Evolutionary conservation across 345 rosid genomes (phyloP), one percentile per base, ranked within the genome.

Genomic region (Arabidopsis suecica): DNA sequence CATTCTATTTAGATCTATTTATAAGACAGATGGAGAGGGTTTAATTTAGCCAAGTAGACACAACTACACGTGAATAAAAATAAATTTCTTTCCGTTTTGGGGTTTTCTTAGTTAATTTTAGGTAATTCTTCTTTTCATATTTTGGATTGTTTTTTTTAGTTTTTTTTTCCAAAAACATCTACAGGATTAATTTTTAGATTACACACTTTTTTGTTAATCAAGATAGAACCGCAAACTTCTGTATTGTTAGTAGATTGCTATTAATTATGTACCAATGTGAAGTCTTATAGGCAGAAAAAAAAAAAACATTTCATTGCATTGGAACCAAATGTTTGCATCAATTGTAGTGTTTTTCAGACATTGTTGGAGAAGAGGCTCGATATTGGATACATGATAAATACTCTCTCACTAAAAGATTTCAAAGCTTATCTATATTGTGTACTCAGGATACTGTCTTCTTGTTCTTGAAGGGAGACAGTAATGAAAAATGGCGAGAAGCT

Each of bases 401-500:
- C 20, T 63, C 38, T 49, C 32, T 64, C 38, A 64, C 42, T 64
- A 77, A 61, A 77, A 71, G 55, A 44, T 23, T 54, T 62, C 41
- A 54, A 53, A 47, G 68, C 40, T 61, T 77, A 66, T 70, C 18
- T 77, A 60, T 2, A 3, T 18, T 48, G 14, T 30, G 53, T 36
- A 62, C 14, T 77, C 66, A 71, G 3, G 72, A 64, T 37, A 41
- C 38, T 16, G 3, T 23, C 72, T 77, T 77, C 88, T 89, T 93
- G 87, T 89, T 91, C 78, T 89, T 84, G 83, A 93, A 93, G 5
- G 97, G 91, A 4, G 93, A 88, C 54, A 90, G 60, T 73, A 91
- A 64, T 41, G 96, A 86, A 81, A 94, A 89, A 56, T 81, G 82
- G 72, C 95, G 96, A 65, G 90, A 91, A 83, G 93, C 97, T 90